phyloP scores from a whole-genome alignment of 129 eudicot genomes.

The Arctium lappa region DNA sequence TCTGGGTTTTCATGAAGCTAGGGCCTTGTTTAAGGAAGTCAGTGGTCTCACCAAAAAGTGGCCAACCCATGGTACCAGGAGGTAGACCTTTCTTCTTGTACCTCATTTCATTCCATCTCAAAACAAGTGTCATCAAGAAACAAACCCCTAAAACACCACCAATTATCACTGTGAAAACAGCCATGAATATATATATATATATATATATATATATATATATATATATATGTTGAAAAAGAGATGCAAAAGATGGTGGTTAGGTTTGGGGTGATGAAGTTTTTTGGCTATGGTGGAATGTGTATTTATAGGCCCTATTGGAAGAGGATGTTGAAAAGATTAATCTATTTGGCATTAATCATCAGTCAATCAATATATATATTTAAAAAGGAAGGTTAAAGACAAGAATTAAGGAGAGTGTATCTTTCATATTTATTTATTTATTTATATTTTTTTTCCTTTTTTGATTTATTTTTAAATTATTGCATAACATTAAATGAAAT shows the following conservation, averaged over 20 bases:
- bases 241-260: neutral
- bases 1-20: conserved; percentile 86
- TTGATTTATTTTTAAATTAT: no score
- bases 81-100: conserved; percentile 86
- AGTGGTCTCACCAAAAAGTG: conserved; percentile 94
- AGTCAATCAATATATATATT: no score
- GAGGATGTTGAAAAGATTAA: neutral
- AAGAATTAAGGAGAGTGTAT: no score
- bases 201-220: no score
- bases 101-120: conserved; percentile 86
- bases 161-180: conserved; percentile 46
- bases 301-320: conserved; percentile 46
- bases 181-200: conserved; percentile 36
- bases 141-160: conserved; percentile 56
- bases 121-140: conserved; percentile 49
- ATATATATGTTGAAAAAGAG: neutral
- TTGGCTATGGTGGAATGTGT: conserved; percentile 25
- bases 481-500: no score
- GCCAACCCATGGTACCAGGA: conserved; percentile 99
- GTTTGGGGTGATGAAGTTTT: neutral
- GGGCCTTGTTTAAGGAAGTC: conserved; percentile 96
- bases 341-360: no score
- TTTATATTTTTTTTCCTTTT: no score
- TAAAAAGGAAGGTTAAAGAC: no score
- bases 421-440: no score